Percentiles rank a stretch among this genome's conserved stretches.
Evolutionary conservation across 2,329 filamentous ascomycete species (phyloP).

Genomic region (Aureobasidium mangrovei): DNA sequence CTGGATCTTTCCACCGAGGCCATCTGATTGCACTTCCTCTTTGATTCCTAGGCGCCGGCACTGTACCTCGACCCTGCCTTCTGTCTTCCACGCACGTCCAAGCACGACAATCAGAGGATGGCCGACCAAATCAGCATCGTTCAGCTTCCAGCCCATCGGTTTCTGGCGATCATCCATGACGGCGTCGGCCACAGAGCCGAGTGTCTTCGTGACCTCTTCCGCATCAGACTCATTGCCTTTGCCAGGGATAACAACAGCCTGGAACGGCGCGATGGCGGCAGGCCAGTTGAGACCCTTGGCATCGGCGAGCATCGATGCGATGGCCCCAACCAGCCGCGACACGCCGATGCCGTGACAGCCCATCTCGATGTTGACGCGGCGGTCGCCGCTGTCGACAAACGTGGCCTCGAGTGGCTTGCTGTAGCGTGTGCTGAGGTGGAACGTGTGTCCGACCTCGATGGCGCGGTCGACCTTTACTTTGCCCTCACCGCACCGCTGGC

Average conservation of each 20-base stretch:
- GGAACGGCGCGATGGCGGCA: conserved; percentile 73
- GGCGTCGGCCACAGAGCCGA: neutral
- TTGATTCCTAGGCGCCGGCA: conserved; percentile 60
- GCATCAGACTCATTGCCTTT: conserved; percentile 16
- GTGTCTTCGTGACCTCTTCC: conserved; percentile 3
- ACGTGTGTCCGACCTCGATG: conserved; percentile 90
- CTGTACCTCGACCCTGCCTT: conserved; percentile 63
- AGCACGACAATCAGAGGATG: conserved; percentile 78
- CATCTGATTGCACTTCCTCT: conserved; percentile 42
- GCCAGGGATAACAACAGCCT: conserved; percentile 56
- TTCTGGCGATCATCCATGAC: conserved; percentile 63
- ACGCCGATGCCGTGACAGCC: conserved; percentile 94
- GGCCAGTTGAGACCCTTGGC: conserved; percentile 79
- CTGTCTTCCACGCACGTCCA: conserved; percentile 58
- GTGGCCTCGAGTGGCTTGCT: conserved; percentile 62
- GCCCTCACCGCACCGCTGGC: conserved; percentile 59
- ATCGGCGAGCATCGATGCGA: conserved; percentile 68
- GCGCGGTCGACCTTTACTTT: conserved; percentile 59
- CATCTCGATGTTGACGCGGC: conserved; percentile 65
- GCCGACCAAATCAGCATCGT: conserved; percentile 80
- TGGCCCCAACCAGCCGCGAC: conserved; percentile 78
- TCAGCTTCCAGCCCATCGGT: conserved; percentile 73
- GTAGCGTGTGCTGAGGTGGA: conserved; percentile 86
- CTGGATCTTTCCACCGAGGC: conserved; percentile 39
- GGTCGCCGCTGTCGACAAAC: conserved; percentile 37